Conservation (phyloP, 257 asterid species). For the Eucommia ulmoides region DNA sequence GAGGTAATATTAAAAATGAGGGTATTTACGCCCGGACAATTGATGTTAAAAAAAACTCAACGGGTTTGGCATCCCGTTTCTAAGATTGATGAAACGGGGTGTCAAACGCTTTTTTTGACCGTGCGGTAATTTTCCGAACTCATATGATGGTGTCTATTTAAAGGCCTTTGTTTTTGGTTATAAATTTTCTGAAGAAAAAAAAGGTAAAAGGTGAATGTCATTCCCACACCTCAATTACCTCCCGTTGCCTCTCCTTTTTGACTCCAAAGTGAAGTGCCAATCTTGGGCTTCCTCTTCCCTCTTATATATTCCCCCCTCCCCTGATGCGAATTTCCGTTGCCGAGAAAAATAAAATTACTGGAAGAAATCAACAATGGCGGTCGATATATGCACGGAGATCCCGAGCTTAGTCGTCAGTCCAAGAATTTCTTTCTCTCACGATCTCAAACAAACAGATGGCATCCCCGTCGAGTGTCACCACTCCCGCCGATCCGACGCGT, state of each 20-base stretch:
- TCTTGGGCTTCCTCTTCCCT: conserved; percentile 8
- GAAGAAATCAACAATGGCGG: conserved; percentile 33
- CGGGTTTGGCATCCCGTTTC: too few relatives aligned
- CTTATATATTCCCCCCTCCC: conserved; percentile 1
- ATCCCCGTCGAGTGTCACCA: conserved; percentile 26
- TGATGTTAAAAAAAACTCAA: too few relatives aligned
- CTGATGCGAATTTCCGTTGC: background rate
- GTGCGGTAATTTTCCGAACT: too few relatives aligned
- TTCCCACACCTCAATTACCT: conserved; percentile 22
- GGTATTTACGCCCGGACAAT: too few relatives aligned
- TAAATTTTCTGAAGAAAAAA: too few relatives aligned
- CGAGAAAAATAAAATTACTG: background rate
- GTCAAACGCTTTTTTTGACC: too few relatives aligned
- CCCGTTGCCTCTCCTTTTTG: conserved; percentile 29
- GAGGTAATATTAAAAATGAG: too few relatives aligned
- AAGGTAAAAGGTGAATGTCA: conserved; percentile 33
- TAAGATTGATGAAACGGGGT: too few relatives aligned
- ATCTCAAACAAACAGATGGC: conserved; percentile 38
- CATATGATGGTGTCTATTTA: too few relatives aligned
- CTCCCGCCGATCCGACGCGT: conserved; percentile 24
- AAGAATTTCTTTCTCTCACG: conserved; percentile 69
- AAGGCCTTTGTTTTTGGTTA: too few relatives aligned
- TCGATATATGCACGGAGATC: conserved; percentile 47
- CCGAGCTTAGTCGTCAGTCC: conserved; percentile 39
- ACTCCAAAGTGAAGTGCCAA: conserved; percentile 16